These are phyloP conservation scores for Hebeloma cylindrosporum DNA, from an alignment of 768 basidiomycete species.

Conservation along the genomic window DNA sequence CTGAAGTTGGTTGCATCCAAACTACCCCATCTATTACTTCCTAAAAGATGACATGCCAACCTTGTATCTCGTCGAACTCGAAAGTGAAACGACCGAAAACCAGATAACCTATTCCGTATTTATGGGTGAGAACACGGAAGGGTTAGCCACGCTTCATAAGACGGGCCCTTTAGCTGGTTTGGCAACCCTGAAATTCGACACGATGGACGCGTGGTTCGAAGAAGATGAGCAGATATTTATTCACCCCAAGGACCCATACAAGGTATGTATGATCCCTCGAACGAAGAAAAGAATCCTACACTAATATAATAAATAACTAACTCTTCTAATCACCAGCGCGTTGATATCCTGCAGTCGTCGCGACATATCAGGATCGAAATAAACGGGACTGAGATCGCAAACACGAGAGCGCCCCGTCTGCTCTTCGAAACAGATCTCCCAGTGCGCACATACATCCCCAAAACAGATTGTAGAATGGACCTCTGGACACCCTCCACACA, in stretches of 20 bases:
- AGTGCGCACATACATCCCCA: conserved; percentile 61
- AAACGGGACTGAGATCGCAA: conserved; percentile 62
- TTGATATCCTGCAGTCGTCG: conserved; percentile 61
- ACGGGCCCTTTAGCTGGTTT: conserved; percentile 41
- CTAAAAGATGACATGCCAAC: conserved; percentile 41
- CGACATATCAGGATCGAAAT: conserved; percentile 60
- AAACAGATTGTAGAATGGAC: conserved; percentile 52
- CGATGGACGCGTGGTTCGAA: conserved; percentile 66
- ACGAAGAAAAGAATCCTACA: too few species aligned
- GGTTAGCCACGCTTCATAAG: conserved; percentile 29
- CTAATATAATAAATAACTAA: too few species aligned
- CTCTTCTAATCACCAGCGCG: too few species aligned
- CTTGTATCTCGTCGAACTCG: conserved; percentile 38
- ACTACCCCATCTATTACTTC: conserved; percentile 60
- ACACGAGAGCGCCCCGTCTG: conserved; percentile 52
- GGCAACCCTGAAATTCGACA: conserved; percentile 47
- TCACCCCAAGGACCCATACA: conserved; percentile 70
- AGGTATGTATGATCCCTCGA: conserved; percentile 51
- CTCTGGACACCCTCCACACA: conserved; percentile 47
- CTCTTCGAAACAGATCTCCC: conserved; percentile 59
- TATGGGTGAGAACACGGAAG: conserved; percentile 38
- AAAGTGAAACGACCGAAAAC: conserved; percentile 28
- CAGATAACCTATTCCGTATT: conserved; percentile 46
- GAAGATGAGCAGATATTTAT: conserved; percentile 62
- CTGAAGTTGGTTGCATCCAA: conserved; percentile 52